phyloP scores from a whole-genome alignment of 2,329 filamentous ascomycete species.

The Aspergillus arachidicola region DNA sequence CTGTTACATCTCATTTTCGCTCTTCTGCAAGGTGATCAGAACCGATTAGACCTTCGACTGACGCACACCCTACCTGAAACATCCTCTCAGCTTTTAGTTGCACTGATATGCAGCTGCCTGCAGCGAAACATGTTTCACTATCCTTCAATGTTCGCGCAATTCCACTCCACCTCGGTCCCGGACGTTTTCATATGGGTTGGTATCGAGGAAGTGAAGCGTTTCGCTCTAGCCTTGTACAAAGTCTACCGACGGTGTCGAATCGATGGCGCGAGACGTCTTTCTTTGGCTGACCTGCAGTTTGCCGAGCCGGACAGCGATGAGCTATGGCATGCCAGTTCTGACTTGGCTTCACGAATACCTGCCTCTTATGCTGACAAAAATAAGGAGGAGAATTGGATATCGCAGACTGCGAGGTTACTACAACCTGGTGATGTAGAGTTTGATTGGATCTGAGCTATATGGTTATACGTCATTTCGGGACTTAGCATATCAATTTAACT shows the following conservation, averaged over 20 bases:
- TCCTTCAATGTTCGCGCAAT: conserved; percentile 25
- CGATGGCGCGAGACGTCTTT: conserved; percentile 5
- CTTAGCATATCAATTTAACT: no score
- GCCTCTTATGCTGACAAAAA: not conserved
- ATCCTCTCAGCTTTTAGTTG: conserved; percentile 17
- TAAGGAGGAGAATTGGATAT: not conserved
- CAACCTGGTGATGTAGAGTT: not conserved
- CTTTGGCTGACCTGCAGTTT: conserved; percentile 22
- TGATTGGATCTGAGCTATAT: not conserved
- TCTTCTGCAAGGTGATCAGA: conserved; percentile 9
- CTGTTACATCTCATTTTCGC: conserved; percentile 31
- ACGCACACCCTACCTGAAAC: conserved; percentile 7
- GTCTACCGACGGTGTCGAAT: conserved; percentile 2
- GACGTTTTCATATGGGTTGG: conserved; percentile 24
- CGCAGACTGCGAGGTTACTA: not conserved
- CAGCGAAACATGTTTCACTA: conserved; percentile 26
- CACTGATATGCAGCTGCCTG: conserved; percentile 23
- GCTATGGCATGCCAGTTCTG: conserved; percentile 6
- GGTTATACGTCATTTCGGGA: no score
- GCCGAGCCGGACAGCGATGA: conserved; percentile 15
- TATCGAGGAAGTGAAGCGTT: conserved; percentile 29
- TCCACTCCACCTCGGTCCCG: conserved; percentile 11
- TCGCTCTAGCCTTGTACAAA: conserved; percentile 27
- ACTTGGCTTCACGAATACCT: not conserved
- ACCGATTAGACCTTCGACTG: not conserved